These are phyloP conservation scores for Hygrophorus pudorinus DNA, from an alignment of 768 basidiomycete genomes.

Conservation along the genomic window DNA sequence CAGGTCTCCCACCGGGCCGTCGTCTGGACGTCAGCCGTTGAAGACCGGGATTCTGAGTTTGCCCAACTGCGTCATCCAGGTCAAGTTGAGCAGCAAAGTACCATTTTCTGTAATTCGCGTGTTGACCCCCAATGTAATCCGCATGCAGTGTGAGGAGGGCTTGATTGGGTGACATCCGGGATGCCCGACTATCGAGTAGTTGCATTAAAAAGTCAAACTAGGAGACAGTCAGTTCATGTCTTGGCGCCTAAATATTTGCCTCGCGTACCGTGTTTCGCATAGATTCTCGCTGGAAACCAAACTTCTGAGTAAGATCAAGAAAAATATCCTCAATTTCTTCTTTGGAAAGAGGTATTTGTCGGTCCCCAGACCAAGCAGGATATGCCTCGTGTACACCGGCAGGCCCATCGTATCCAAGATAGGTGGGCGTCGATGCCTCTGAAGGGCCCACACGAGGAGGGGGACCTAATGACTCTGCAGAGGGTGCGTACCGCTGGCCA, in stretches of 20 bases:
- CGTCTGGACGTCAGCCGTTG: conserved; percentile 70
- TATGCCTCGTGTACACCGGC: conserved; percentile 72
- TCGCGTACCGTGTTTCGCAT: conserved; percentile 83
- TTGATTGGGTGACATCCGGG: conserved; percentile 94
- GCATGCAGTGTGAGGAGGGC: conserved; percentile 93
- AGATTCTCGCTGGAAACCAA: conserved; percentile 93
- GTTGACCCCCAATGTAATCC: conserved; percentile 97
- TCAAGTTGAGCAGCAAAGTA: conserved; percentile 99
- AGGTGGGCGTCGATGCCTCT: conserved; percentile 67
- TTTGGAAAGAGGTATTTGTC: conserved; percentile 93
- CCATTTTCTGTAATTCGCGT: conserved; percentile 99
- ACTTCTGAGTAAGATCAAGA: conserved; percentile 95
- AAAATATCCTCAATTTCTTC: conserved; percentile 99
- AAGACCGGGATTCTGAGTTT: conserved; percentile 84
- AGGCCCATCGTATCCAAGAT: conserved; percentile 48
- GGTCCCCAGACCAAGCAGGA: conserved; percentile 88
- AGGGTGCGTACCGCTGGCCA: conserved; percentile 58
- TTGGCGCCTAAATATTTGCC: not conserved
- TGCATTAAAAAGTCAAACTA: conserved; percentile 99
- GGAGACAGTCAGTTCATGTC: conserved; percentile 11
- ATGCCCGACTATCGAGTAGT: conserved; percentile 90
- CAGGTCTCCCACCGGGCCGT: conserved; percentile 35
- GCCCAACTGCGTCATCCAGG: conserved; percentile 93
- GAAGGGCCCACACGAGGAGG: conserved; percentile 50
- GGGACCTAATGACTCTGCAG: conserved; percentile 60